Evolutionary conservation across 352 stramenopile species (phyloP).

Genomic region (Phytophthora pisi): DNA sequence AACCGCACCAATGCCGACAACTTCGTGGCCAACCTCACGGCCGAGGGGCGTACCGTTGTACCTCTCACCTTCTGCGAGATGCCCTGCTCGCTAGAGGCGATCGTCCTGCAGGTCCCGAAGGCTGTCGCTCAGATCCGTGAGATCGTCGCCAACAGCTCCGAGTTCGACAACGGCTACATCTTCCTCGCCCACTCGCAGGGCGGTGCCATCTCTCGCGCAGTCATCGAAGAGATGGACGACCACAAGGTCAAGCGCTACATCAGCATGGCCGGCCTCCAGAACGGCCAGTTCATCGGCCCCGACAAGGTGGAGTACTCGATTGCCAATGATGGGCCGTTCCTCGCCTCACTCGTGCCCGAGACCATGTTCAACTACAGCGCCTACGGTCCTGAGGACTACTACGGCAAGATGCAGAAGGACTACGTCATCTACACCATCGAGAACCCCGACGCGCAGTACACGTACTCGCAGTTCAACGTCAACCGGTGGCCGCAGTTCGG

Average conservation of each 20-base stretch:
- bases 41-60: constrained; percentile 33
- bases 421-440: constrained; percentile 34
- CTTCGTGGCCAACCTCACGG: constrained; percentile 37
- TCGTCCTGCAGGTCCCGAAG: constrained; percentile 39
- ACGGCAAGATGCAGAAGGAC: constrained; percentile 44
- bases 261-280: constrained; percentile 44
- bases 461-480: constrained; percentile 40
- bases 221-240: constrained; percentile 56
- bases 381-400: constrained; percentile 18
- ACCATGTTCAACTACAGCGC: constrained; percentile 30
- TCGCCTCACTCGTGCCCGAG: constrained; percentile 25
- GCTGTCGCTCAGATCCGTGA: constrained; percentile 38
- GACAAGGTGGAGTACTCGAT: constrained; percentile 26
- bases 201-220: constrained; percentile 36
- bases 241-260: constrained; percentile 49
- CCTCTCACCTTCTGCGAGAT: constrained; percentile 40
- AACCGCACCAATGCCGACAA: constrained; percentile 18
- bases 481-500: constrained; percentile 32
- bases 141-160: constrained; percentile 25
- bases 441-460: constrained; percentile 31
- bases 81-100: constrained; percentile 27
- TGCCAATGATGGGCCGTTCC: constrained; percentile 5
- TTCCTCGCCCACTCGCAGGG: constrained; percentile 51
- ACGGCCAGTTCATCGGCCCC: constrained; percentile 52
- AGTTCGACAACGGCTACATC: constrained; percentile 46